Conservation (phyloP, 805 yeast genomes). For the Cyberlindnera meyerae region DNA sequence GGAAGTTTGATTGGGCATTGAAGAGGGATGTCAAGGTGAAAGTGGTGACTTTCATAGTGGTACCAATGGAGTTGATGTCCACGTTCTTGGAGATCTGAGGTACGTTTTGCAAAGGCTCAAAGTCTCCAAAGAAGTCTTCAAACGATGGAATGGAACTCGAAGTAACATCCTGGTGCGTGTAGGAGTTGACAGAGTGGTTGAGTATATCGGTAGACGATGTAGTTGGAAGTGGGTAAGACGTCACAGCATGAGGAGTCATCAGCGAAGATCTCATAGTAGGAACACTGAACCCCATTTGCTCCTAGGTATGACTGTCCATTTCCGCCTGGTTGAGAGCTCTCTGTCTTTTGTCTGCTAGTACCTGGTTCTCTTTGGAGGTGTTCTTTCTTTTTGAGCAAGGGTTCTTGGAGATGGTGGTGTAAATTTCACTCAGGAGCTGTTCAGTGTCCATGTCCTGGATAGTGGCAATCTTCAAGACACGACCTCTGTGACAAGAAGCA, state of each 20-base stretch:
- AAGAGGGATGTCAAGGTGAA: conserved; percentile 17
- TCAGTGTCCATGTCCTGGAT: conserved; percentile 20
- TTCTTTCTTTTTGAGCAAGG: conserved; percentile 25
- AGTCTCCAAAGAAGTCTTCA: conserved; percentile 23
- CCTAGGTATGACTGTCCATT: too few species aligned
- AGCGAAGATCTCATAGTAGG: not conserved
- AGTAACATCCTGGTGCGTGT: not conserved
- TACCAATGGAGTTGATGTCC: conserved; percentile 16
- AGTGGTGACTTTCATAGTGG: conserved; percentile 14
- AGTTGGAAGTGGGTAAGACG: conserved; percentile 10
- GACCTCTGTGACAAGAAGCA: conserved; percentile 26
- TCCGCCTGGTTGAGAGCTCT: too few species aligned
- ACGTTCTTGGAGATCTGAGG: conserved; percentile 15
- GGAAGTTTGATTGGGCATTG: conserved; percentile 19
- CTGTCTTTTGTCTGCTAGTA: not conserved
- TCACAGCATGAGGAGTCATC: not conserved
- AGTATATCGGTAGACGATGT: conserved; percentile 1
- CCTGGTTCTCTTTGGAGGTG: conserved; percentile 19
- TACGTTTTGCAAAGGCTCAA: conserved; percentile 18
- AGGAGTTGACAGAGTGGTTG: not conserved
- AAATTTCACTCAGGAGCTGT: conserved; percentile 21
- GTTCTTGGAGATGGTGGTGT: conserved; percentile 19
- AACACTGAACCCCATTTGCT: too few species aligned
- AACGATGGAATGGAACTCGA: conserved; percentile 15
- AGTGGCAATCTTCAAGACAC: conserved; percentile 22